A percentile compares a stretch with the other conserved stretches of the same genome.
phyloP scores from a whole-genome alignment of 805 yeast species.

The Pichia pseudocactophila region DNA sequence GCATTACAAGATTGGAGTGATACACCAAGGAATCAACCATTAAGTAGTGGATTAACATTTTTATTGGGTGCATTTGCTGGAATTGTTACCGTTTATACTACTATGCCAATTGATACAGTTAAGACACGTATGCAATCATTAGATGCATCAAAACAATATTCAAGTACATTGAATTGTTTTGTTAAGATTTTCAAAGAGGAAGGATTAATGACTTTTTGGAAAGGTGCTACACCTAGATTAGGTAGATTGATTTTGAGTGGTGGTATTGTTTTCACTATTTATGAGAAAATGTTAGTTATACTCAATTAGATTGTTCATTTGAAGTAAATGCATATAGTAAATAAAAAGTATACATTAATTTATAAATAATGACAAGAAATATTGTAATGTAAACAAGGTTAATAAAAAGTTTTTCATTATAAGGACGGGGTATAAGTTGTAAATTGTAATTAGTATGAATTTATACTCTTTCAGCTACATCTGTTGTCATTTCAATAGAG shows the following conservation, averaged over 20 bases:
- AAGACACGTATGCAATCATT: slow-evolving; percentile 96
- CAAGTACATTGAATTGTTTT: slow-evolving; percentile 77
- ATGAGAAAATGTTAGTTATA: slow-evolving; percentile 77
- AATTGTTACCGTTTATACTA: slow-evolving; percentile 77
- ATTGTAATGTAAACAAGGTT: too few species aligned
- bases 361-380: not conserved
- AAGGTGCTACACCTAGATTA: slow-evolving; percentile 94
- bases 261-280: slow-evolving; percentile 94
- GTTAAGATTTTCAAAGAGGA: slow-evolving; percentile 72
- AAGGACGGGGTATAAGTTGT: not conserved
- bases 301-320: slow-evolving; percentile 31
- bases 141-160: slow-evolving; percentile 62
- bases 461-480: not conserved
- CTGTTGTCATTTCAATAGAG: not conserved
- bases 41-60: slow-evolving; percentile 74
- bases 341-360: slow-evolving; percentile 2
- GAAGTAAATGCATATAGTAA: not conserved
- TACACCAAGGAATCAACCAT: slow-evolving; percentile 60
- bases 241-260: slow-evolving; percentile 91
- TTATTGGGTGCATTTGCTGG: slow-evolving; percentile 88
- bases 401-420: too few species aligned
- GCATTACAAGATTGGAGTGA: slow-evolving; percentile 62
- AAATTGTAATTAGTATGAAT: not conserved
- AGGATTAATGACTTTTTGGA: slow-evolving; percentile 90
- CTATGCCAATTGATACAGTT: slow-evolving; percentile 94